These are phyloP conservation scores for Aspergillus proliferans DNA, from an alignment of 2,329 filamentous ascomycete species.

Conservation along the genomic window DNA sequence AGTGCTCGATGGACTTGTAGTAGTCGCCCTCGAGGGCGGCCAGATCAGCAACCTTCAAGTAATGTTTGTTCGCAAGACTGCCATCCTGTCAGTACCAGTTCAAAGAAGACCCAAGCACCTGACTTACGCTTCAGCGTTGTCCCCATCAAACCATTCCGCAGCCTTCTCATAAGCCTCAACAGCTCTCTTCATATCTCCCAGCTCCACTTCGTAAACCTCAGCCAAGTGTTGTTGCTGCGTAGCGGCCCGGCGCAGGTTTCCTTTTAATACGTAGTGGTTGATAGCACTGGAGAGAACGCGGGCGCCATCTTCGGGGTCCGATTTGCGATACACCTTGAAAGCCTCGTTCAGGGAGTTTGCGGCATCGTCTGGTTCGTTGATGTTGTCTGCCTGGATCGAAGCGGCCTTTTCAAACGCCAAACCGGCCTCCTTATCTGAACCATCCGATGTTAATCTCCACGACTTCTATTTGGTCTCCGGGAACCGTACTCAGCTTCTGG, in stretches of 20 bases:
- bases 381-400: conserved; percentile 67
- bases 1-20: conserved; percentile 72
- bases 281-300: conserved; percentile 74
- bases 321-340: conserved; percentile 89
- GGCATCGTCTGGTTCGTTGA: conserved; percentile 88
- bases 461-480: conserved; percentile 1
- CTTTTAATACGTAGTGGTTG: conserved; percentile 77
- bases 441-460: conserved; percentile 1
- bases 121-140: conserved; percentile 70
- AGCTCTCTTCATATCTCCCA: conserved; percentile 71
- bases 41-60: conserved; percentile 85
- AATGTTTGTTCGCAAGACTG: conserved; percentile 87
- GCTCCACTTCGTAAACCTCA: conserved; percentile 75
- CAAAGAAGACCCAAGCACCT: neutral
- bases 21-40: conserved; percentile 78
- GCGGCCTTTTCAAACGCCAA: conserved; percentile 81
- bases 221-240: conserved; percentile 84
- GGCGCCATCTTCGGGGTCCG: conserved; percentile 74
- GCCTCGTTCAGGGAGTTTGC: conserved; percentile 84
- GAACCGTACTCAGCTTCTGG: conserved; percentile 66
- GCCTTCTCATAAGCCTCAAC: conserved; percentile 79
- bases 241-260: conserved; percentile 85
- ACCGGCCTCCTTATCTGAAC: conserved; percentile 72
- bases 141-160: conserved; percentile 81
- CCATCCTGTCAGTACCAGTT: neutral